Percentiles rank a stretch among this genome's conserved stretches.
phyloP scores from a whole-genome alignment of 768 basidiomycete species.

The Amanita rimosa region DNA sequence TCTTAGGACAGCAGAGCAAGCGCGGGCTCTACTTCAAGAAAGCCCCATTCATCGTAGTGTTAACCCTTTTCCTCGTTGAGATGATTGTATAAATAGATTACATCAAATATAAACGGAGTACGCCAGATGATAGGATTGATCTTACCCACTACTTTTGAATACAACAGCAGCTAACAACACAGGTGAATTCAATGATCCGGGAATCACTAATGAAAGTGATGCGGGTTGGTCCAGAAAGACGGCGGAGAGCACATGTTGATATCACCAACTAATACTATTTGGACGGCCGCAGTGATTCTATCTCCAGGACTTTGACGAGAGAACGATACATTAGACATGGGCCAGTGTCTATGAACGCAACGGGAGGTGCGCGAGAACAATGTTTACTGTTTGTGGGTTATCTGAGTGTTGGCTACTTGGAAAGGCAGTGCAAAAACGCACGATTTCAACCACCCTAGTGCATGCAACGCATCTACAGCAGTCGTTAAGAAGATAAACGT shows the following conservation, averaged over 20 bases:
- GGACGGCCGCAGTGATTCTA: not conserved
- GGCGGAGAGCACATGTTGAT: not conserved
- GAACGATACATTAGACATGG: not conserved
- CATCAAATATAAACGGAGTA: not conserved
- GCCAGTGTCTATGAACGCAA: not conserved
- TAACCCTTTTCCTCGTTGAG: no score
- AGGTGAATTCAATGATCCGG: not conserved
- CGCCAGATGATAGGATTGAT: not conserved
- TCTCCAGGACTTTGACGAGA: not conserved
- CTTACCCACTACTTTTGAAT: not conserved
- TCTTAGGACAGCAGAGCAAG: no score
- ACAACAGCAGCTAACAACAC: slow-evolving; percentile 5
- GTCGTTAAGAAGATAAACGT: not conserved
- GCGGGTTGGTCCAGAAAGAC: not conserved
- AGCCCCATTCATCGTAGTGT: no score
- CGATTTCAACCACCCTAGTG: not conserved
- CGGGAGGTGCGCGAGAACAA: not conserved
- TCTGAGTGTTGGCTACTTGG: no score
- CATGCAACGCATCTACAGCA: not conserved
- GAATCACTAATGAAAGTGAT: slow-evolving; percentile 1
- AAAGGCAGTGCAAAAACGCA: not conserved
- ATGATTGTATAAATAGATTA: no score
- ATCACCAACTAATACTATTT: slow-evolving; percentile 1
- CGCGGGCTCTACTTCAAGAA: no score
- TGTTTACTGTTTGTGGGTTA: not conserved